Base-by-base conservation (phyloP, 306 rosid genomes). In the Dryas octopetala region DNA sequence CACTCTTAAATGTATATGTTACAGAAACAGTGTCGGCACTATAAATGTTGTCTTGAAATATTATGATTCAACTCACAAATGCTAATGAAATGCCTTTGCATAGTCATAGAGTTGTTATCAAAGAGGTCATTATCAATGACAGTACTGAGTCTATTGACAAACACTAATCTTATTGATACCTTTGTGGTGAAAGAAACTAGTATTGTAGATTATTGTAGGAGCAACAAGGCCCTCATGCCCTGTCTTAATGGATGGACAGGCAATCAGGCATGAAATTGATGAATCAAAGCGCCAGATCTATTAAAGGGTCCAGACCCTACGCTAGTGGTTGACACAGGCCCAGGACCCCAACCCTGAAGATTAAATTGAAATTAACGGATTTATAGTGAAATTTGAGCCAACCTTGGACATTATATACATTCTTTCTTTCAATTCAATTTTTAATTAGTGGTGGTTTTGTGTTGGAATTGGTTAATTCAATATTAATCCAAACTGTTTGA, bases 131-230 rank as follows among this genome's bases (percentile, higher is more conserved):
- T 52, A 62, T 52, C 74, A 40, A 3, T 38, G n/a, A 40, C 43
- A 10, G 6, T 14, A 9, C 23, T 44, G 23, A 19, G 23, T 19
- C 23, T 28, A 1, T 2, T 28, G 40, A 62, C 6, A 40, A 19
- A 16, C 66, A 6, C 48, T 16, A n/a, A 50, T 60, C 23, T 50
- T 8, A 68, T 23, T 19, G 43, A 62, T 11, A 4, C 64, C 23
- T 77, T 70, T 12, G 23, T 76, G 62, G 44, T 38, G 62, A 59
- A 47, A 58, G 79, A 76, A 76, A 68, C 80, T 17, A 40, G 80
- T 19, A 4, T 16, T 60, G 62, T 76, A 76, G 79, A 68, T 12
- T 65, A 68, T 73, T 68, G 8, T 45, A 68, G 26, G 75, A 19
- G 66, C 73, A 62, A 50, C 73, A 74, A 23, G 5, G 76, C 52